These are phyloP conservation scores for Ganoderma lucidum DNA, from an alignment of 1,284 basidiomycete genomes.

Conservation along the genomic window DNA sequence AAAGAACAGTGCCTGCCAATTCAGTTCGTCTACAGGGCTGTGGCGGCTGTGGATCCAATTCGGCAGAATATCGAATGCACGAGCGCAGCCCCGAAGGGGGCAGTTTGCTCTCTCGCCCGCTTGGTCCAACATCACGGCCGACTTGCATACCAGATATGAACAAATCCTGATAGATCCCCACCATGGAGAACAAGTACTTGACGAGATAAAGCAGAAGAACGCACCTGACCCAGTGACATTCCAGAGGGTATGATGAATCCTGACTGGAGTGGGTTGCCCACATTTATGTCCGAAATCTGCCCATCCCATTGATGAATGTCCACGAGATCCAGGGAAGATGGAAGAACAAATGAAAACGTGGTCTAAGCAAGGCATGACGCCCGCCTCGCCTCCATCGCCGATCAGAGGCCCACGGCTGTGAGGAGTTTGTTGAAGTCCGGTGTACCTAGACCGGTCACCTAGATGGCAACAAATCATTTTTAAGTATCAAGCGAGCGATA, in stretches of 20 bases:
- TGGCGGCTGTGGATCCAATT: neutral
- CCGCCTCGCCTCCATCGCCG: neutral
- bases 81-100: too few relatives aligned
- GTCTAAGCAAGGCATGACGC: neutral
- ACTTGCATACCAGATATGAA: neutral
- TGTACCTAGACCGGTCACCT: constrained; percentile 71
- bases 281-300: neutral
- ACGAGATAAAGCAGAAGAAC: neutral
- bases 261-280: neutral
- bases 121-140: neutral
- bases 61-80: neutral
- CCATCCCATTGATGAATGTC: neutral
- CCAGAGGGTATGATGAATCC: neutral
- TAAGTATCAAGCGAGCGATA: neutral
- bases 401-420: constrained; percentile 19
- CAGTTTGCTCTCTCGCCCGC: neutral
- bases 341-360: neutral
- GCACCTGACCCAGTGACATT: neutral
- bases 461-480: neutral
- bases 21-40: neutral
- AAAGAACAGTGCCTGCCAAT: neutral
- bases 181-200: too few relatives aligned
- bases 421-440: constrained; percentile 65
- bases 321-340: neutral
- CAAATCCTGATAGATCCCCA: neutral